Evolutionary conservation across 2,329 filamentous ascomycete species (phyloP).

Genomic region (Chaetomiaceae sp.): DNA sequence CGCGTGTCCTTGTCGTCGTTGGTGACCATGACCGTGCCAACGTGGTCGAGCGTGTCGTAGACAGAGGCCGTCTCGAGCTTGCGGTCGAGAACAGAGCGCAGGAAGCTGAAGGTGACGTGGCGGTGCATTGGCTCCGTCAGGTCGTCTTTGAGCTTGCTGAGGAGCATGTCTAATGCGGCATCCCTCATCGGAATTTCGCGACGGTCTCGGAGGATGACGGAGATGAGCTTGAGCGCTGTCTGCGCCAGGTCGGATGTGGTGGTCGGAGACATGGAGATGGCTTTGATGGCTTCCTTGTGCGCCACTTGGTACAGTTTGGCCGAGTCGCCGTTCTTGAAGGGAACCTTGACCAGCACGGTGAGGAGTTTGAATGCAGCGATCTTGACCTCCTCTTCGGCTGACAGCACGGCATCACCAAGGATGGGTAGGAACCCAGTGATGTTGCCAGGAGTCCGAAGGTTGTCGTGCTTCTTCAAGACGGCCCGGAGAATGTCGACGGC

Average conservation of each 20-base stretch:
- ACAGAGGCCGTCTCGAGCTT: conserved; percentile 81
- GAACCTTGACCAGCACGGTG: conserved; percentile 77
- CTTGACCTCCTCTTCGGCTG: conserved; percentile 87
- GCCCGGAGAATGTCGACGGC: conserved; percentile 80
- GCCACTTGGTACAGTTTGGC: conserved; percentile 66
- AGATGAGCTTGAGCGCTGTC: conserved; percentile 81
- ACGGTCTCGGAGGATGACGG: conserved; percentile 77
- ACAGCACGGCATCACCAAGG: conserved; percentile 79
- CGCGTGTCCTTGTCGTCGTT: conserved; percentile 87
- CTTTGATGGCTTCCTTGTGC: conserved; percentile 75
- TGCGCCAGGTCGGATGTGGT: conserved; percentile 83
- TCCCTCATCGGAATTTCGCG: conserved; percentile 73
- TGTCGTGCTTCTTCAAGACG: conserved; percentile 80
- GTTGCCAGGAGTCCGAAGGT: conserved; percentile 72
- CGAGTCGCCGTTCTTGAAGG: conserved; percentile 66
- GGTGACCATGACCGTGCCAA: conserved; percentile 89
- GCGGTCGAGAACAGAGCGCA: conserved; percentile 79
- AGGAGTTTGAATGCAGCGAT: conserved; percentile 82
- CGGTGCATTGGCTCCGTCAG: conserved; percentile 89
- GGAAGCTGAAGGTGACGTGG: conserved; percentile 89
- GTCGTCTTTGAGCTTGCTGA: conserved; percentile 78
- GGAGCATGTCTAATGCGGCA: conserved; percentile 73
- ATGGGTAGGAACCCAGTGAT: conserved; percentile 82
- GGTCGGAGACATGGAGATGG: conserved; percentile 69
- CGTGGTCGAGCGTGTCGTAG: conserved; percentile 86